Percentiles rank a stretch among this genome's conserved stretches.
Evolutionary conservation across 345 rosid species (phyloP).

Genomic region (Pelargonium nanum): DNA sequence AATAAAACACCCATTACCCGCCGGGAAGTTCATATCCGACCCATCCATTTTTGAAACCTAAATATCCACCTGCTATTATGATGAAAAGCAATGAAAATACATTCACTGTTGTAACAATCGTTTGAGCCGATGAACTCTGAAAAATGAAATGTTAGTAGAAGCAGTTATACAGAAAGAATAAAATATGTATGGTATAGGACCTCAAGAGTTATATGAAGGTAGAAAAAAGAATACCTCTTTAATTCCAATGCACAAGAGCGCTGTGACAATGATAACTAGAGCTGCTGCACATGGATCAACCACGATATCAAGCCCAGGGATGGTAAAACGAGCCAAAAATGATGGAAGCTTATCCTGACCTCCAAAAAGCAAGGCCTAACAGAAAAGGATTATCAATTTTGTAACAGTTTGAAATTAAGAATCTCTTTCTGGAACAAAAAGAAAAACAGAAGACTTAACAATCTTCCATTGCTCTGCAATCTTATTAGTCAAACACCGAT

Average conservation of each 20-base stretch:
- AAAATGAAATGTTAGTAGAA: no score
- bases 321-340: conserved; percentile 67
- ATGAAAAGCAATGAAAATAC: conserved; percentile 78
- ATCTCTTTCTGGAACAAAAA: neutral
- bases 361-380: conserved; percentile 82
- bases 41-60: conserved; percentile 93
- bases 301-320: conserved; percentile 72
- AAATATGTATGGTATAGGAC: neutral
- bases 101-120: conserved; percentile 61
- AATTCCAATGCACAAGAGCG: conserved; percentile 86
- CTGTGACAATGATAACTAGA: conserved; percentile 69
- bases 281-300: conserved; percentile 91
- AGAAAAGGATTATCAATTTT: neutral
- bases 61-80: conserved; percentile 69
- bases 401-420: neutral
- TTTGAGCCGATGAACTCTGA: conserved; percentile 92
- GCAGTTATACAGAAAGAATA: neutral
- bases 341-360: conserved; percentile 64
- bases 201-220: no score
- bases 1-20: conserved; percentile 44
- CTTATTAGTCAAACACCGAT: no score
- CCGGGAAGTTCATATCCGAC: conserved; percentile 79
- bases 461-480: no score
- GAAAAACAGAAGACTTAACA: neutral
- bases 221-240: conserved; percentile 59